Percentiles rank a stretch among this genome's conserved stretches.
Evolutionary conservation across 2,329 filamentous ascomycete genomes (phyloP).

Genomic region (Alternaria tenuissima): DNA sequence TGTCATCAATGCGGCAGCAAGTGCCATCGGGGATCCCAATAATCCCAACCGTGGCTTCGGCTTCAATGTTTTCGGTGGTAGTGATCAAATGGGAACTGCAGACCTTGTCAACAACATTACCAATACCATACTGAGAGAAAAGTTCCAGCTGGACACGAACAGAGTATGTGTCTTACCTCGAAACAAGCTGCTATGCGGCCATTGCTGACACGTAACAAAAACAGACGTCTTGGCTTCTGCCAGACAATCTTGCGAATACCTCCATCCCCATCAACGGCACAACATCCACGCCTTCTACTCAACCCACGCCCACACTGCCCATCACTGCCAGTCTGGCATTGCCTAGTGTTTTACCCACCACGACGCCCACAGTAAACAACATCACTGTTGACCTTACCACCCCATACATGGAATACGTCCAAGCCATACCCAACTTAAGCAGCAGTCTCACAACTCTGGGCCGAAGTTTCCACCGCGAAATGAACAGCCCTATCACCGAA

Average conservation of each 20-base stretch:
- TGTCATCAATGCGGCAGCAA: slow-evolving; percentile 40
- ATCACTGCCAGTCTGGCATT: slow-evolving; percentile 25
- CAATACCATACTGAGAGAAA: slow-evolving; percentile 37
- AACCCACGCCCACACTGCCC: slow-evolving; percentile 25
- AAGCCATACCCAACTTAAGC: slow-evolving; percentile 38
- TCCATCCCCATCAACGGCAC: slow-evolving; percentile 17
- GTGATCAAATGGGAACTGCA: slow-evolving; percentile 38
- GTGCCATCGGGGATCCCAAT: slow-evolving; percentile 36
- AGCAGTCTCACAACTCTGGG: slow-evolving; percentile 42
- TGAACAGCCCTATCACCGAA: slow-evolving; percentile 47
- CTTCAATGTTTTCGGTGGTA: slow-evolving; percentile 21
- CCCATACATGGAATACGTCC: slow-evolving; percentile 44
- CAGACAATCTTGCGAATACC: slow-evolving; percentile 10
- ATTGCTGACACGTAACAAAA: slow-evolving; percentile 5
- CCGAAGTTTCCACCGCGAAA: slow-evolving; percentile 48
- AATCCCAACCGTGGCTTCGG: slow-evolving; percentile 43
- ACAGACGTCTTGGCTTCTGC: slow-evolving; percentile 32
- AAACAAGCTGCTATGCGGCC: not conserved
- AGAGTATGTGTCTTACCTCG: slow-evolving; percentile 24
- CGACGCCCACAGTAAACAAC: slow-evolving; percentile 24
- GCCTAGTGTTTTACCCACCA: slow-evolving; percentile 21
- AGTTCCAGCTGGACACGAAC: slow-evolving; percentile 44
- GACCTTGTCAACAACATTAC: slow-evolving; percentile 47
- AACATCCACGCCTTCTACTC: slow-evolving; percentile 1
- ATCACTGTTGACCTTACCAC: slow-evolving; percentile 28